Conservation (phyloP, 2,329 filamentous ascomycete genomes). For the Arthrobotrys conoides region DNA sequence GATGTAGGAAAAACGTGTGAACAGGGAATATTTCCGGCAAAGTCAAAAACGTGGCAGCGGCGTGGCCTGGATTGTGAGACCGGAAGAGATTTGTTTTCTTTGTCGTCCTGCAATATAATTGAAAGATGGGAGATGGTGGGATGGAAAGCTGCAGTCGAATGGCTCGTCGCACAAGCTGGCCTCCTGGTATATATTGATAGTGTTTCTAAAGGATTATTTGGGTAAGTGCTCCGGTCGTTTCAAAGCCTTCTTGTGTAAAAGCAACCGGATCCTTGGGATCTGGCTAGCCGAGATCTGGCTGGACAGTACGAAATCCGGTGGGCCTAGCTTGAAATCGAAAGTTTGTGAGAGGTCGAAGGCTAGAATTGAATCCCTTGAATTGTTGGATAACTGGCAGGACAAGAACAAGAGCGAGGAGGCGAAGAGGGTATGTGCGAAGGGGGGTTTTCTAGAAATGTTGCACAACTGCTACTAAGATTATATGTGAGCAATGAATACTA, state of each 20-base stretch:
- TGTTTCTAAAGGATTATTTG: slow-evolving; percentile 56
- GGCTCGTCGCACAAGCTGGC: slow-evolving; percentile 46
- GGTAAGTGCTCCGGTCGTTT: slow-evolving; percentile 58
- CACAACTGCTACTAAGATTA: slow-evolving; percentile 30
- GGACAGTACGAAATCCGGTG: slow-evolving; percentile 35
- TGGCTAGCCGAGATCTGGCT: slow-evolving; percentile 50
- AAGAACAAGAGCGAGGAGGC: slow-evolving; percentile 13
- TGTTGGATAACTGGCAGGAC: slow-evolving; percentile 25
- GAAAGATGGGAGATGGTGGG: neutral
- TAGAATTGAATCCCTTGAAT: slow-evolving; percentile 20
- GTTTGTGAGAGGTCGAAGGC: slow-evolving; percentile 45
- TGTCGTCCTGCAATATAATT: slow-evolving; percentile 28
- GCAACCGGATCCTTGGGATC: slow-evolving; percentile 45
- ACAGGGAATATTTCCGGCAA: slow-evolving; percentile 58
- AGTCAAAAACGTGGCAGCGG: slow-evolving; percentile 61
- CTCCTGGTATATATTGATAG: slow-evolving; percentile 25
- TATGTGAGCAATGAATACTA: slow-evolving; percentile 22
- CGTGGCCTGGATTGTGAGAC: slow-evolving; percentile 59
- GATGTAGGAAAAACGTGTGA: slow-evolving; percentile 49
- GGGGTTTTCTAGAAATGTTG: slow-evolving; percentile 52
- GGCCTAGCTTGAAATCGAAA: slow-evolving; percentile 48
- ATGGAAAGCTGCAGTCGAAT: slow-evolving; percentile 30
- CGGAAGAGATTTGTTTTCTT: slow-evolving; percentile 32
- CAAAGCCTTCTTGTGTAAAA: slow-evolving; percentile 44
- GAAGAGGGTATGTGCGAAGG: slow-evolving; percentile 11